phyloP scores from a whole-genome alignment of 192 early-diverging fungal species.

The Mortierella antarctica region DNA sequence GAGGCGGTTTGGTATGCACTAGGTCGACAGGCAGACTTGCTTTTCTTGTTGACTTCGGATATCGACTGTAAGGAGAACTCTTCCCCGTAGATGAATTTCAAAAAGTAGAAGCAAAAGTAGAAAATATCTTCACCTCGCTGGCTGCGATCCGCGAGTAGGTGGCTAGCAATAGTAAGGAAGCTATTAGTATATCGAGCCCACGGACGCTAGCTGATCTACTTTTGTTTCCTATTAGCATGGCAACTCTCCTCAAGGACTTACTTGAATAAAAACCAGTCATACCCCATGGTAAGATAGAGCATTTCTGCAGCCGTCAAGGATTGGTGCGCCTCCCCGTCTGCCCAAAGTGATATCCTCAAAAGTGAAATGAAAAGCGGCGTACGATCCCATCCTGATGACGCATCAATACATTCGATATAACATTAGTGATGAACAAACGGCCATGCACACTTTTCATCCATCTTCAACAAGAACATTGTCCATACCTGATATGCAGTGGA shows the following conservation, averaged over 20 bases:
- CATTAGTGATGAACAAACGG: not conserved
- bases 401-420: not conserved
- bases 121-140: constrained; percentile 53
- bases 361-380: constrained; percentile 50
- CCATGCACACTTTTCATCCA: not conserved
- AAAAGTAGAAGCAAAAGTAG: constrained; percentile 55
- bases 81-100: constrained; percentile 49
- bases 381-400: constrained; percentile 46
- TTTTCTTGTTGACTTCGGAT: constrained; percentile 18
- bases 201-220: too few species aligned
- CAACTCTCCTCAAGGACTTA: constrained; percentile 1
- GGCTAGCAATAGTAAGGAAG: not conserved
- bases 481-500: constrained; percentile 50
- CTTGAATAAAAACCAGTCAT: constrained; percentile 56
- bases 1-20: constrained; percentile 4
- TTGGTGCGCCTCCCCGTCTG: constrained; percentile 49
- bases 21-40: not conserved
- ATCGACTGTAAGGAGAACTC: constrained; percentile 45
- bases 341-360: constrained; percentile 49
- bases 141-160: constrained; percentile 49
- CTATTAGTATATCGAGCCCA: too few species aligned
- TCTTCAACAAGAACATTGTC: not conserved
- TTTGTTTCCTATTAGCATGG: too few species aligned
- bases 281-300: constrained; percentile 51
- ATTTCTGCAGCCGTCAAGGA: constrained; percentile 54